Evolutionary conservation across 139 green algal species (phyloP), one percentile per base, ranked within the genome.

Genomic region (Picochlorum sp.): DNA sequence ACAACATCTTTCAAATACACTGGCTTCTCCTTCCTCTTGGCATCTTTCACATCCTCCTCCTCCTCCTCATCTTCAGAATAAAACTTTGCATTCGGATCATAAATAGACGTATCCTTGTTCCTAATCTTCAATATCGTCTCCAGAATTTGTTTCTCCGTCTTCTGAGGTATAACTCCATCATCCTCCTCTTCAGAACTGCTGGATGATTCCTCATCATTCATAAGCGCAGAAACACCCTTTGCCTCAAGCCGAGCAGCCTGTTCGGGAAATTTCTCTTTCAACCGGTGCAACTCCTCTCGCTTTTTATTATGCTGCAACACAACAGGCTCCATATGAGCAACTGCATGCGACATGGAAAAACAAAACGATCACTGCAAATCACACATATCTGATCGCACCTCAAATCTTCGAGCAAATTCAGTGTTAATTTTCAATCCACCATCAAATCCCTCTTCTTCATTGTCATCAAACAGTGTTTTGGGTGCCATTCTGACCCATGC

Each of bases 1-100:
- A 90, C 51, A 2, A 95, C 69, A 49, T 95, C 85, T 63, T 91
- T 92, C 28, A 96, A 71, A 51, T 79, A 87, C 75, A 92, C 57
- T 9, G 81, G 80, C 71, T 84, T 82, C 3, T 72, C 66, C 66
- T 79, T 30, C 49, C 50, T 26, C 11, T 26, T 64, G 21, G 3
- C 66, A 44, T 4, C 66, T 60, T 26, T 58, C 21, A 51, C 66
- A 18, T 63, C 56, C 23, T 50, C 58, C 20, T 66, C 74, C 4
- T 54, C 69, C 24, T 66, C 74, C n/a, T 71, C 74, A 18, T 80
- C 80, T 26, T 44, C 70, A 1, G 74, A 34, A 58, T 89, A 95
- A 28, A 95, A 83, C 15, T 73, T 72, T 16, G 80, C 67, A 15
- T 84, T 64, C 1, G 68, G 46, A 59, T 91, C 44, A 62, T 92